These are phyloP conservation scores for Colletotrichum sojae DNA, from an alignment of 2,329 filamentous ascomycete species.

Conservation along the genomic window DNA sequence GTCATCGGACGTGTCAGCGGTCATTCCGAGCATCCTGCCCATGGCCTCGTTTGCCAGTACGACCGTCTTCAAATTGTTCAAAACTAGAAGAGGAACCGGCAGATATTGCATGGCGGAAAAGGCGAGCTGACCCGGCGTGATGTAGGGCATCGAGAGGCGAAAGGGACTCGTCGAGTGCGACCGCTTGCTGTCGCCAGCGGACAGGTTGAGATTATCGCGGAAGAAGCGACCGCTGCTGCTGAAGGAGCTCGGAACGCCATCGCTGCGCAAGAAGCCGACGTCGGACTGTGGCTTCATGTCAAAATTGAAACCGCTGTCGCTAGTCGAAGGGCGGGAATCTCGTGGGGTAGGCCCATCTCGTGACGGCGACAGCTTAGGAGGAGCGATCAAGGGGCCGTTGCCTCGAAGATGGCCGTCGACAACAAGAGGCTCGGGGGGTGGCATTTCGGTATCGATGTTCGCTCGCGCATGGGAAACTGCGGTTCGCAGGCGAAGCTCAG, in stretches of 20 bases:
- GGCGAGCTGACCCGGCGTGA: slow-evolving; percentile 69
- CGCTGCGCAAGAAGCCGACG: not conserved
- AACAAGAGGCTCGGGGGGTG: slow-evolving; percentile 27
- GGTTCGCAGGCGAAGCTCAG: slow-evolving; percentile 25
- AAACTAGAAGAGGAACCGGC: slow-evolving; percentile 78
- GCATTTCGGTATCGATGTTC: slow-evolving; percentile 34
- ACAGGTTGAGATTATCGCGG: slow-evolving; percentile 48
- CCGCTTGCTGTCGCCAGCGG: slow-evolving; percentile 44
- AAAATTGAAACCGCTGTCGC: slow-evolving; percentile 31
- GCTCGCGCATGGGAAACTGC: slow-evolving; percentile 37
- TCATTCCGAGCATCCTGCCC: slow-evolving; percentile 76
- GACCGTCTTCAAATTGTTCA: slow-evolving; percentile 78
- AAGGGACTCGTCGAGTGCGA: slow-evolving; percentile 55
- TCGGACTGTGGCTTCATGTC: slow-evolving; percentile 10
- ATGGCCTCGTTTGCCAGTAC: slow-evolving; percentile 83
- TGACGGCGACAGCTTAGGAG: slow-evolving; percentile 4
- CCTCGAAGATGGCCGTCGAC: slow-evolving; percentile 20
- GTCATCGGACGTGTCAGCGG: slow-evolving; percentile 56
- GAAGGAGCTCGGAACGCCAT: slow-evolving; percentile 21
- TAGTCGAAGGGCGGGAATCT: slow-evolving; percentile 11
- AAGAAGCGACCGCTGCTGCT: slow-evolving; percentile 52
- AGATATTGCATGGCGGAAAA: slow-evolving; percentile 81
- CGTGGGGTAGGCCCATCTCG: not conserved
- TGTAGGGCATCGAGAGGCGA: slow-evolving; percentile 59
- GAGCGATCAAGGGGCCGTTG: slow-evolving; percentile 18